phyloP scores from a whole-genome alignment of 257 asterid species.

The Solanum etuberosum region DNA sequence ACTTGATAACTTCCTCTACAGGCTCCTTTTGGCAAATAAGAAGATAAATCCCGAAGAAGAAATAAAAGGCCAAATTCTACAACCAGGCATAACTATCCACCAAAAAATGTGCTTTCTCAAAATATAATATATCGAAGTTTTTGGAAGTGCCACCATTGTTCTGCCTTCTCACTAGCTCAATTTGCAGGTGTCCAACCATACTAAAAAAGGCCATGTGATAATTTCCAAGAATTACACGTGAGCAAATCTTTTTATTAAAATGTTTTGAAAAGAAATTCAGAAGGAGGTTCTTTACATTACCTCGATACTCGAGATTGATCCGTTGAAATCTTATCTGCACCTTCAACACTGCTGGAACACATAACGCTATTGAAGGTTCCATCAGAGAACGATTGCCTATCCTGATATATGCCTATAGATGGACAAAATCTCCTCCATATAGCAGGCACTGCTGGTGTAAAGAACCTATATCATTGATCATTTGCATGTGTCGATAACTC shows the following conservation, averaged over 20 bases:
- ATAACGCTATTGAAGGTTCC: conserved; percentile 24
- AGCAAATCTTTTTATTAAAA: neutral
- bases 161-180: neutral
- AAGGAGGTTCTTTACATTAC: conserved; percentile 12
- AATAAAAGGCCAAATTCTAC: neutral
- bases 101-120: neutral
- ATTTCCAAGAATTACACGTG: neutral
- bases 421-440: conserved; percentile 30
- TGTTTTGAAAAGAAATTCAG: neutral
- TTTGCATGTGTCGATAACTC: conserved; percentile 6
- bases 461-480: conserved; percentile 64
- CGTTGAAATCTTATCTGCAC: conserved; percentile 55
- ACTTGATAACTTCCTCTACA: neutral
- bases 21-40: neutral
- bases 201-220: neutral
- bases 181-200: neutral
- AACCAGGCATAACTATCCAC: neutral
- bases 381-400: conserved; percentile 37
- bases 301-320: conserved; percentile 49
- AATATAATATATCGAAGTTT: neutral
- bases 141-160: neutral
- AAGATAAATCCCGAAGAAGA: neutral
- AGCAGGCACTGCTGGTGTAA: conserved; percentile 35
- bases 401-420: conserved; percentile 37
- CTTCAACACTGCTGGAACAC: conserved; percentile 52